Evolutionary conservation across 306 rosid genomes (phyloP).

Genomic region (Rosa multiflora): DNA sequence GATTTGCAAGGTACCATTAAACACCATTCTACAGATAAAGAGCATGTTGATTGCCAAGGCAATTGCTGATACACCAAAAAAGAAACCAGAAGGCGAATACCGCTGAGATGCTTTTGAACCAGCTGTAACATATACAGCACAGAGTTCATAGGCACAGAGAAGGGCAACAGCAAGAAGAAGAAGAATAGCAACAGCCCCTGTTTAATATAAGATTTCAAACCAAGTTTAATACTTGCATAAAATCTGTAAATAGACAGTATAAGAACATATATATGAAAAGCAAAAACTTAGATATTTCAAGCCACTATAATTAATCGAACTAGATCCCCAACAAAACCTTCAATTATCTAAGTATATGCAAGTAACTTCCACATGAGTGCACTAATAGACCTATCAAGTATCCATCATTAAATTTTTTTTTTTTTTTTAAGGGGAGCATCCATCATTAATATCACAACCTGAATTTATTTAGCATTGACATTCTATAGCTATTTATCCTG

Average conservation of each 20-base stretch:
- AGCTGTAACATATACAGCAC: constrained; percentile 98
- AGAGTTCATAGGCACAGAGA: constrained; percentile 94
- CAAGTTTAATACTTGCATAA: not conserved
- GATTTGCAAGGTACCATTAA: constrained; percentile 65
- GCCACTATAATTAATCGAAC: not conserved
- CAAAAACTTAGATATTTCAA: not conserved
- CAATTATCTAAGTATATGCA: not conserved
- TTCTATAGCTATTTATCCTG: not conserved
- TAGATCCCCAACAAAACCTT: not conserved
- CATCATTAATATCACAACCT: not conserved
- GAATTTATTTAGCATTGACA: not conserved
- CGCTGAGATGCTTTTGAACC: constrained; percentile 95
- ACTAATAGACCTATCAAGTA: not conserved
- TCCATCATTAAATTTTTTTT: too few relatives aligned
- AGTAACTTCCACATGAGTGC: not conserved
- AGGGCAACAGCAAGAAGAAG: constrained; percentile 97
- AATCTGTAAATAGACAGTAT: not conserved
- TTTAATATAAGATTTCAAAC: constrained; percentile 18
- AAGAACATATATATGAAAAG: not conserved
- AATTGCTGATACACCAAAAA: constrained; percentile 99
- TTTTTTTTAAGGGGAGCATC: too few relatives aligned
- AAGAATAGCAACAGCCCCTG: constrained; percentile 96
- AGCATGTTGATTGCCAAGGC: constrained; percentile 99
- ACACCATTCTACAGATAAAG: constrained; percentile 96
- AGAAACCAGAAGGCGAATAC: constrained; percentile 99